These are phyloP conservation scores for Didymella pomorum DNA, from an alignment of 2,329 filamentous ascomycete species.

Conservation along the genomic window DNA sequence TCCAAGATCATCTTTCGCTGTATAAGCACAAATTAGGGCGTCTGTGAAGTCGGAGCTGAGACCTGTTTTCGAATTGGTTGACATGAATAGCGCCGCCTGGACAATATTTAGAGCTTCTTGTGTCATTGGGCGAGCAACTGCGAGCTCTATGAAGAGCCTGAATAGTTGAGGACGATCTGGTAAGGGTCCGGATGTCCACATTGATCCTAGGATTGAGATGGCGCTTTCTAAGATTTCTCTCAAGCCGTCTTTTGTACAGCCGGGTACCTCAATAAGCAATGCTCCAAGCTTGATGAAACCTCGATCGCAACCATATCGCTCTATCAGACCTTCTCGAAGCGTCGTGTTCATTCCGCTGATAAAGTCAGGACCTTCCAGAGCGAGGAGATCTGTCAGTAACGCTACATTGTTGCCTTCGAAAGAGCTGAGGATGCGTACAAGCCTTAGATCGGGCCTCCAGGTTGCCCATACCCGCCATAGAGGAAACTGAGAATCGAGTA, in stretches of 20 bases:
- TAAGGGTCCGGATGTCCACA: slow-evolving; percentile 17
- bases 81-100: slow-evolving; percentile 30
- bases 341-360: slow-evolving; percentile 27
- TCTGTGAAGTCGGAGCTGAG: slow-evolving; percentile 20
- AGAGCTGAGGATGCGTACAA: slow-evolving; percentile 24
- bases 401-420: slow-evolving; percentile 25
- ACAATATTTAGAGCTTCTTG: slow-evolving; percentile 33
- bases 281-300: slow-evolving; percentile 25
- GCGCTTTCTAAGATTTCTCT: slow-evolving; percentile 25
- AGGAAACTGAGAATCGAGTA: slow-evolving; percentile 39
- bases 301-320: slow-evolving; percentile 28
- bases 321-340: slow-evolving; percentile 35
- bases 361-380: slow-evolving; percentile 45
- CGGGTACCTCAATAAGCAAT: slow-evolving; percentile 34
- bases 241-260: slow-evolving; percentile 30
- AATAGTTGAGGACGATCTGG: slow-evolving; percentile 10
- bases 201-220: slow-evolving; percentile 14
- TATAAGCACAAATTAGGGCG: slow-evolving; percentile 24
- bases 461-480: slow-evolving; percentile 42
- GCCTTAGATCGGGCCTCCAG: slow-evolving; percentile 39
- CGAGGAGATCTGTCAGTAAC: slow-evolving; percentile 34
- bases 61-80: slow-evolving; percentile 5
- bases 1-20: slow-evolving; percentile 22
- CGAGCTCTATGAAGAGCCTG: slow-evolving; percentile 32
- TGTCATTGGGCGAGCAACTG: slow-evolving; percentile 29